Base-by-base conservation (phyloP, 2,329 filamentous ascomycete species). In the Fusarium caatingaense region DNA sequence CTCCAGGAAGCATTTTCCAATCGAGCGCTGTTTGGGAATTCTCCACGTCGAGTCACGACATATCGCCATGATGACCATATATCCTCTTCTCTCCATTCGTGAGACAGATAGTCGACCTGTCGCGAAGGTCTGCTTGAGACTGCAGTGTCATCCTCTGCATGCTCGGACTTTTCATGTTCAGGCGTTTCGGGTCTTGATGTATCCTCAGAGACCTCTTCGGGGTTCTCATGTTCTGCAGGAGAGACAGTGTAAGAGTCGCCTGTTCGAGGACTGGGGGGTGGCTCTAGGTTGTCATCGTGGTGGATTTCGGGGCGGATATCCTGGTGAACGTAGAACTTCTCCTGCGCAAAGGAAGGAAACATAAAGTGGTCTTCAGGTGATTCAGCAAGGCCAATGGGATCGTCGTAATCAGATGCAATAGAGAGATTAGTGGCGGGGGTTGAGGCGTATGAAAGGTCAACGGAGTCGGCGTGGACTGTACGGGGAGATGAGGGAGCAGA, bases 61-160 rank as follows among this genome's bases (percentile, higher is more conserved):
- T 97, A 96, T 77, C 94, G 91, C 96, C 96, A 98, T 3, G 95
- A 98, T 8, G 93, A 91, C 94, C 94, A 98, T 27, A 98, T 97
- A 80, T 99, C 95, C 79, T 98, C 94, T 80, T 98, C 94, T 68
- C 88, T 89, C 93, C 95, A 97, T 66, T 95, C 89, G 77, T 98
- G 93, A 20, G 94, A 97, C 48, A 98, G 87, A 77, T 97, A 97
- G 81, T 97, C 94, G n/a, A 97, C 94, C 80, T 97, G 93, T 70
- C 93, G 87, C 47, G 94, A 94, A 3, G 93, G 93, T 75, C 92
- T 89, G 34, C 85, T 86, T 67, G 89, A 88, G 40, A 97, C 85
- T 13, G 91, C 91, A 12, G 90, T 92, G 79, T 97, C 94, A 73
- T 97, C 94, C 71, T 92, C 91, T 11, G 92, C 91, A 32, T 89